These are phyloP conservation scores for Cercospora zeina DNA, from an alignment of 2,329 filamentous ascomycete species.

Conservation along the genomic window DNA sequence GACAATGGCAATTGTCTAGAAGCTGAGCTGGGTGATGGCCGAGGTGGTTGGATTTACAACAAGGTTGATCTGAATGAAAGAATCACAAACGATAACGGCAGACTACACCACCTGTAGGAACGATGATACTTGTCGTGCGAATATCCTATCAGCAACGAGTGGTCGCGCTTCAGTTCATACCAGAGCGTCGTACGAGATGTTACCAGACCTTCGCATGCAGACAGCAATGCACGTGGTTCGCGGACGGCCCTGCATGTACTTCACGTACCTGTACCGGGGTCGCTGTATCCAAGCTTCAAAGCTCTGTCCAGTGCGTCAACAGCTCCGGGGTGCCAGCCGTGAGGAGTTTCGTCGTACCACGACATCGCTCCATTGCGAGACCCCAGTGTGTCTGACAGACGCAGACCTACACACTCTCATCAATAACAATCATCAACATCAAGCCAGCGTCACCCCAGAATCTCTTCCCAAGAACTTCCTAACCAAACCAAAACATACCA, in stretches of 20 bases:
- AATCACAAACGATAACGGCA: constrained; percentile 44
- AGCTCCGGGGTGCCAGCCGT: constrained; percentile 3
- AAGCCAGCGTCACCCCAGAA: background rate
- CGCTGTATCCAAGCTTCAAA: background rate
- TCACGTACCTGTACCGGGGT: background rate
- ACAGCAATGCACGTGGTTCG: background rate
- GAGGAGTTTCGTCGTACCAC: constrained; percentile 8
- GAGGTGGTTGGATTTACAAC: constrained; percentile 40
- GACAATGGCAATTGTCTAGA: constrained; percentile 41
- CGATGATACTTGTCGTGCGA: background rate
- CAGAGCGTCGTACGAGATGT: background rate
- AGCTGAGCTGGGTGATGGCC: constrained; percentile 41
- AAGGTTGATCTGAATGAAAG: constrained; percentile 43
- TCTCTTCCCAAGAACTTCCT: background rate
- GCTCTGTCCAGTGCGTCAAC: constrained; percentile 10
- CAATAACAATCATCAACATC: background rate
- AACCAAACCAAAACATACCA: too few species aligned
- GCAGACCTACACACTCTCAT: background rate
- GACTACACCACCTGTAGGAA: constrained; percentile 37
- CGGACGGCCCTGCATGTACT: background rate
- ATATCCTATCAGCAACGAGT: background rate
- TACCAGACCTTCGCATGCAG: background rate
- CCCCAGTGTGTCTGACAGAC: background rate
- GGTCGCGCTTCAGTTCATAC: background rate
- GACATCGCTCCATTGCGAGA: background rate